Evolutionary conservation across 805 yeast genomes (phyloP).

Genomic region (Maudiozyma serrabonitensis): DNA sequence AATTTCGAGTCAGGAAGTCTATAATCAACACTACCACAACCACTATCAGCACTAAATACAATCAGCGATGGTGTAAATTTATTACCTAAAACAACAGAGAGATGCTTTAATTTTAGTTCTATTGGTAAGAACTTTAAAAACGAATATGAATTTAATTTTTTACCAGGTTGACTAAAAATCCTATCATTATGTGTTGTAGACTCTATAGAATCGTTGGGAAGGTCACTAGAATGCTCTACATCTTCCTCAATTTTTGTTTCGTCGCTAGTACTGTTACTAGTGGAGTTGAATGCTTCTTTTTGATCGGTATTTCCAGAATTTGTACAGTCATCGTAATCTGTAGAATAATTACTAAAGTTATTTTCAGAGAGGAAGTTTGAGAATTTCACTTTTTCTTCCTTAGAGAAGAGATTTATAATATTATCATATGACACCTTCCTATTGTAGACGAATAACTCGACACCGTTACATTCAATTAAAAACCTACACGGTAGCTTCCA

Average conservation of each 20-base stretch:
- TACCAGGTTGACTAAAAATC: constrained; percentile 9
- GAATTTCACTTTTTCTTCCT: constrained; percentile 15
- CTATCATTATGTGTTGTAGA: constrained; percentile 13
- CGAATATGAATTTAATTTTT: constrained; percentile 1
- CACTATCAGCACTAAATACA: constrained; percentile 48
- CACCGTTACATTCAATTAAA: constrained; percentile 54
- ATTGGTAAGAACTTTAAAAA: constrained; percentile 48
- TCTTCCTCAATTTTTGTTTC: constrained; percentile 8
- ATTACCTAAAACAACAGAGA: constrained; percentile 76
- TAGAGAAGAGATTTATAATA: constrained; percentile 34
- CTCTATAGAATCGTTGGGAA: constrained; percentile 1
- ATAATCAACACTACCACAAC: constrained; percentile 51
- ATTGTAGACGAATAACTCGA: constrained; percentile 78
- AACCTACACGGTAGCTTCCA: constrained; percentile 46
- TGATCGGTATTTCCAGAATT: not conserved
- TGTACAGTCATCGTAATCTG: constrained; percentile 2
- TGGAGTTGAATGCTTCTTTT: not conserved
- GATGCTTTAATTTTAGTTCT: constrained; percentile 46
- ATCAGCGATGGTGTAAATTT: constrained; percentile 62
- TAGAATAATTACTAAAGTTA: constrained; percentile 10
- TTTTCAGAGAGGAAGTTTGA: constrained; percentile 15
- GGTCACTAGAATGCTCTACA: not conserved
- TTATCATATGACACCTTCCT: constrained; percentile 68
- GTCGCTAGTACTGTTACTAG: constrained; percentile 3
- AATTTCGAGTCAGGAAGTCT: constrained; percentile 36